Conservation (phyloP, 495 filamentous ascomycete genomes). For the Aspergillus avenaceus region DNA sequence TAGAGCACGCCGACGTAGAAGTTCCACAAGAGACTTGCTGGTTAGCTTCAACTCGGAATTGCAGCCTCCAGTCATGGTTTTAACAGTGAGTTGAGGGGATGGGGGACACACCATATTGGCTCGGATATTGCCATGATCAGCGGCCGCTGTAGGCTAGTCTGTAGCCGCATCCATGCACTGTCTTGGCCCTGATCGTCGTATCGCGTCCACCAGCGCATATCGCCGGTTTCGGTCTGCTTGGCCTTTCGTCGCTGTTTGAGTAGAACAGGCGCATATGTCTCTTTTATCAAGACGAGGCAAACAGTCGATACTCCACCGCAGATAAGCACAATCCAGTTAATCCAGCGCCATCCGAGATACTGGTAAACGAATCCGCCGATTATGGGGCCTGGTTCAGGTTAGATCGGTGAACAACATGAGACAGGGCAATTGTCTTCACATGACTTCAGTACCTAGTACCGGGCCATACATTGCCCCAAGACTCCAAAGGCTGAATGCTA, state of each 20-base stretch:
- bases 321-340: conserved; percentile 75
- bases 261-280: conserved; percentile 68
- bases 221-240: conserved; percentile 57
- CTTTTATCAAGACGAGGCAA: conserved; percentile 49
- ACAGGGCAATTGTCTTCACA: neutral
- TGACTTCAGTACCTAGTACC: conserved; percentile 22
- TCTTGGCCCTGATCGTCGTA: conserved; percentile 54
- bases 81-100: conserved; percentile 26
- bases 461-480: conserved; percentile 69
- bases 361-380: conserved; percentile 70
- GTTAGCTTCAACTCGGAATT: neutral
- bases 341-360: conserved; percentile 77
- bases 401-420: conserved; percentile 22
- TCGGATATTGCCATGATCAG: conserved; percentile 65
- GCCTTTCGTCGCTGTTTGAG: conserved; percentile 52
- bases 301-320: conserved; percentile 48
- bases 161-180: conserved; percentile 30
- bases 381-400: conserved; percentile 42
- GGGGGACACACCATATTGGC: conserved; percentile 61
- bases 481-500: conserved; percentile 64
- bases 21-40: conserved; percentile 58
- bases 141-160: conserved; percentile 60
- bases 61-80: too few species aligned
- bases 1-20: conserved; percentile 68
- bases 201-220: conserved; percentile 60